phyloP scores from a whole-genome alignment of 495 filamentous ascomycete genomes.

The Niebla homalea region DNA sequence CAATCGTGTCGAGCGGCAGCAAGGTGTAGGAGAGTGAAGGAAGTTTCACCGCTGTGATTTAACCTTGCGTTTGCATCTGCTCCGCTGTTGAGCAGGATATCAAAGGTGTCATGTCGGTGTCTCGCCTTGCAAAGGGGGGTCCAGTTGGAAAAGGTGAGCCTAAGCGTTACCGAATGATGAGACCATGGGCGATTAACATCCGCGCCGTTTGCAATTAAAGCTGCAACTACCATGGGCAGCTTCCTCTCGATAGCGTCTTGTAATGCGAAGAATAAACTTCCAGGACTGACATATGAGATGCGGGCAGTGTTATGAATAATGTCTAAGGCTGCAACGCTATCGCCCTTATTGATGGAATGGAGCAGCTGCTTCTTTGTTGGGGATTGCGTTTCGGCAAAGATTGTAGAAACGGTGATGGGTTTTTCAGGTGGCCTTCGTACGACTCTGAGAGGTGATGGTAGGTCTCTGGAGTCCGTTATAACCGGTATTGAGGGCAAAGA shows the following conservation, averaged over 20 bases:
- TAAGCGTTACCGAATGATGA: neutral
- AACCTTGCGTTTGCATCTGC: neutral
- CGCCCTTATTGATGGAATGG: too few species aligned
- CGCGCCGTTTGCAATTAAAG: slow-evolving; percentile 6
- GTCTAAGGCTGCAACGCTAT: too few species aligned
- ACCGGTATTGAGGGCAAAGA: neutral
- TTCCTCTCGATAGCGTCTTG: neutral
- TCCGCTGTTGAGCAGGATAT: neutral
- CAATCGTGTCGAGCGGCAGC: neutral
- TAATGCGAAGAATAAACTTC: neutral
- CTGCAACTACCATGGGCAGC: neutral
- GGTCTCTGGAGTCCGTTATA: neutral
- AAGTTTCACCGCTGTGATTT: neutral
- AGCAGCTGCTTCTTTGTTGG: too few species aligned
- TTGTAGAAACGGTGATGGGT: too few species aligned
- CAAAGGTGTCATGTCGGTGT: neutral
- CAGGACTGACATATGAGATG: neutral
- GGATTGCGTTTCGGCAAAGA: too few species aligned
- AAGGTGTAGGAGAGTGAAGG: neutral
- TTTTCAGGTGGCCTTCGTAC: too few species aligned
- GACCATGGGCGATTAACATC: slow-evolving; percentile 18
- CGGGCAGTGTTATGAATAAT: neutral
- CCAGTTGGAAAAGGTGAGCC: neutral
- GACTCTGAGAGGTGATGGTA: too few species aligned
- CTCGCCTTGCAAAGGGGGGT: neutral